Percentiles rank a stretch among this genome's conserved stretches.
Evolutionary conservation across 768 basidiomycete genomes (phyloP).

Genomic region (Leucocoprinus sp.): DNA sequence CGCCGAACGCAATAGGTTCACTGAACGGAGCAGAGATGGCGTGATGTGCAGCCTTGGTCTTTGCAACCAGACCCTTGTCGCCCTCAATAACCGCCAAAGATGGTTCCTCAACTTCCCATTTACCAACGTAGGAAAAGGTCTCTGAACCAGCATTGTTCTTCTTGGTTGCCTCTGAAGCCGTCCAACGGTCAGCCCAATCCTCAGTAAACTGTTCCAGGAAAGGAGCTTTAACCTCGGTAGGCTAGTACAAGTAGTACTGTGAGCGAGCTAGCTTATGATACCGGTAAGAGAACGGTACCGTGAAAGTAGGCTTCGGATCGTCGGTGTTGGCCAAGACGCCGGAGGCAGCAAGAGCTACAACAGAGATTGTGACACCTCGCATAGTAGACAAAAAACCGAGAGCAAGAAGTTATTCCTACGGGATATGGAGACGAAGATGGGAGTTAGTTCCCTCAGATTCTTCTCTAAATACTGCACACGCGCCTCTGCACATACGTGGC

Average conservation of each 20-base stretch:
- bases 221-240: constrained; percentile 72
- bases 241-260: constrained; percentile 32
- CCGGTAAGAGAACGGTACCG: constrained; percentile 28
- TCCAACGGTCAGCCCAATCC: constrained; percentile 90
- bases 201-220: constrained; percentile 97
- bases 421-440: constrained; percentile 28
- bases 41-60: constrained; percentile 96
- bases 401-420: constrained; percentile 21
- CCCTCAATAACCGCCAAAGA: constrained; percentile 67
- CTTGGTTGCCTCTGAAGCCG: constrained; percentile 94
- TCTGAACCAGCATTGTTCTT: constrained; percentile 94
- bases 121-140: constrained; percentile 95
- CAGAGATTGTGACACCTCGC: constrained; percentile 84
- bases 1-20: constrained; percentile 67
- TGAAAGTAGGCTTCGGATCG: constrained; percentile 60
- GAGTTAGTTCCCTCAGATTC: constrained; percentile 14
- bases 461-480: constrained; percentile 29
- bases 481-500: constrained; percentile 31
- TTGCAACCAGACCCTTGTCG: constrained; percentile 89
- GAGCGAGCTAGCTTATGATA: constrained; percentile 5
- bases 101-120: constrained; percentile 94
- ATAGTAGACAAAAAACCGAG: constrained; percentile 69
- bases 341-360: constrained; percentile 60
- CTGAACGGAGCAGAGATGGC: constrained; percentile 93
- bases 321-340: constrained; percentile 54